Conservation (phyloP, 73 alveolate species). For the Effrenium voratum region DNA sequence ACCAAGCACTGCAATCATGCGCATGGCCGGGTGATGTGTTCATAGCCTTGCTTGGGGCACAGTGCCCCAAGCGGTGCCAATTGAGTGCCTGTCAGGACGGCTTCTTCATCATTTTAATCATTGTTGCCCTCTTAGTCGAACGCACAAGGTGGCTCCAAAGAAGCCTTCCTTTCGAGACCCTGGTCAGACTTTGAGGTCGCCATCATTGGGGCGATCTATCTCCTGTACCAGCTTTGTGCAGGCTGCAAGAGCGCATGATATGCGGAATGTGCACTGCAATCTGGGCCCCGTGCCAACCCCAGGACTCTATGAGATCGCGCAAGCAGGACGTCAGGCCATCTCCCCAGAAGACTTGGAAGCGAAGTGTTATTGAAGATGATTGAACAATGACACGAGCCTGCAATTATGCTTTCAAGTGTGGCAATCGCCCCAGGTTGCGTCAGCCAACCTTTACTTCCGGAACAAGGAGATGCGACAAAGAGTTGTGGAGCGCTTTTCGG, state of each 20-base stretch:
- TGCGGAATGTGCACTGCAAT: background rate
- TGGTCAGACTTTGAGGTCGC: no score
- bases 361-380: background rate
- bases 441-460: conserved; percentile 65
- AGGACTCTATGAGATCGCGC: conserved; percentile 89
- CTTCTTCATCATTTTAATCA: conserved; percentile 33
- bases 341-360: background rate
- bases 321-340: conserved; percentile 65
- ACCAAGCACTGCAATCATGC: no score
- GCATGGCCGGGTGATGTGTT: no score
- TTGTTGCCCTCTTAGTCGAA: background rate
- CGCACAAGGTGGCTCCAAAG: no score
- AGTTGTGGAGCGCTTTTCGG: conserved; percentile 58
- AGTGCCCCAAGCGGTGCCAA: background rate
- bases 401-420: background rate
- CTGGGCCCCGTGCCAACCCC: background rate
- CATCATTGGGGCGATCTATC: conserved; percentile 65
- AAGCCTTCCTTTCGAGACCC: no score
- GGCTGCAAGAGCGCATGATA: background rate
- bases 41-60: background rate
- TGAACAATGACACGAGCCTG: background rate
- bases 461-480: conserved; percentile 83
- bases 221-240: conserved; percentile 50
- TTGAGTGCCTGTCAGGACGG: conserved; percentile 8
- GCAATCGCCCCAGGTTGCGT: conserved; percentile 29